Evolutionary conservation across 1,284 basidiomycete species (phyloP), one percentile per base, ranked within the genome.

Genomic region (Cutaneotrichosporon dermatis): DNA sequence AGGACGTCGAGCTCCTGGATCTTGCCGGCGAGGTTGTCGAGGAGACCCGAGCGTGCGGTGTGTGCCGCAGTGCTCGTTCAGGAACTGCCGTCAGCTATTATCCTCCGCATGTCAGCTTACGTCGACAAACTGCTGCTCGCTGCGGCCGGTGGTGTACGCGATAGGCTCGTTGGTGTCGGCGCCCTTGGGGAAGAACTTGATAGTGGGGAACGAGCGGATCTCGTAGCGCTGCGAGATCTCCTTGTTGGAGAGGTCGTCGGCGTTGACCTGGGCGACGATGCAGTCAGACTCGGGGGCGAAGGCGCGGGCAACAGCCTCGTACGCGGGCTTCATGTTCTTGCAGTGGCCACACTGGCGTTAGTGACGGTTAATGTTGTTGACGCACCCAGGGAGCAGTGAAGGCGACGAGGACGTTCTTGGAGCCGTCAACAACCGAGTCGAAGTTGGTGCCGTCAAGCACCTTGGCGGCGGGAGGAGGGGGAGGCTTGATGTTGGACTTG

Each of bases 111-210:
- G 11, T 9, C 34, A 49, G 34, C 51, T 41, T 42, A 54, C 52
- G 42, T 79, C 74, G 63, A 82, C 68, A 61, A 82, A 79, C 35
- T 77, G 75, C 44, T 78, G 72, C 65, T 80, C 80, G 51, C 68
- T 72, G 50, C 81, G 65, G 33, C 75, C 75, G 25, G 57, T 54
- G 16, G 64, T 55, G 77, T 96, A 96, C 25, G 79, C 79, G 57
- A 86, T 80, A 10, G 85, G 84, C 64, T 84, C 80, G 54, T 70
- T 66, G 62, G 36, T 80, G 54, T 70, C 66, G 62, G 36, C 34
- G 46, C 57, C 82, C 90, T 74, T 87, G 87, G 69, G 90, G 83
- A 94, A 97, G 83, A 95, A 96, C 77, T 90, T 93, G 81, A 99
- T 86, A 13, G 93, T 98, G 0, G 95, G 95, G 86, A 82, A 89